A percentile compares a stretch with the other conserved stretches of the same genome.
phyloP scores from a whole-genome alignment of 352 stramenopile species.

The Globisporangium orthogonon region DNA sequence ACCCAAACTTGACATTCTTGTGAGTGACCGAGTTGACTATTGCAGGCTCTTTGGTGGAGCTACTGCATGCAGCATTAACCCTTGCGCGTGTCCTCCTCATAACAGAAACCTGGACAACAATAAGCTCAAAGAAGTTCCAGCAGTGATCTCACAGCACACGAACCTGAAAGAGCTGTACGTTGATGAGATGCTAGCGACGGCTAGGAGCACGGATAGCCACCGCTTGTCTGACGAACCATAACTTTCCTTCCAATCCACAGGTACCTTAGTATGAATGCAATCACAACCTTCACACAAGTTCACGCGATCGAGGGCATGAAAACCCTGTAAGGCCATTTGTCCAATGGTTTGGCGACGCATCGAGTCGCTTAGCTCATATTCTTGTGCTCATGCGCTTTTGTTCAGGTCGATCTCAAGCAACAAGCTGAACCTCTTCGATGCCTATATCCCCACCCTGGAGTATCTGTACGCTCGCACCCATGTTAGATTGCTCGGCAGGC shows the following conservation, averaged over 20 bases:
- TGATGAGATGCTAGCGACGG: background rate
- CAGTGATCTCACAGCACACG: background rate
- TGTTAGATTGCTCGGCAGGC: too few species aligned
- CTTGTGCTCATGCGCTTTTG: background rate
- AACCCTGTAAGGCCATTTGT: background rate
- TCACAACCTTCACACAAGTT: background rate
- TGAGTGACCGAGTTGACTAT: background rate
- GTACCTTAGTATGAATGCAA: background rate
- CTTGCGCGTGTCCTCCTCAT: background rate
- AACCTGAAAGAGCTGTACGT: background rate
- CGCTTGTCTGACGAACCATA: background rate
- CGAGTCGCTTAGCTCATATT: background rate
- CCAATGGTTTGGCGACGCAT: background rate
- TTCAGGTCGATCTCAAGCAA: background rate
- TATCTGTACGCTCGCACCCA: slow-evolving; percentile 8
- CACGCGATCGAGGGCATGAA: background rate
- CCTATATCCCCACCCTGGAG: slow-evolving; percentile 2
- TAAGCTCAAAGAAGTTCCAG: background rate
- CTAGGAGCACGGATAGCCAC: background rate
- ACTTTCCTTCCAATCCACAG: background rate
- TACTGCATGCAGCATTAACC: too few species aligned
- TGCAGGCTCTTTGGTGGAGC: background rate
- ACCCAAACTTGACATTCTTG: background rate
- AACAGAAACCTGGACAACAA: background rate
- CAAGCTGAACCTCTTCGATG: slow-evolving; percentile 11